Conservation (phyloP, 129 eudicot species). For the Artemisia argyi region DNA sequence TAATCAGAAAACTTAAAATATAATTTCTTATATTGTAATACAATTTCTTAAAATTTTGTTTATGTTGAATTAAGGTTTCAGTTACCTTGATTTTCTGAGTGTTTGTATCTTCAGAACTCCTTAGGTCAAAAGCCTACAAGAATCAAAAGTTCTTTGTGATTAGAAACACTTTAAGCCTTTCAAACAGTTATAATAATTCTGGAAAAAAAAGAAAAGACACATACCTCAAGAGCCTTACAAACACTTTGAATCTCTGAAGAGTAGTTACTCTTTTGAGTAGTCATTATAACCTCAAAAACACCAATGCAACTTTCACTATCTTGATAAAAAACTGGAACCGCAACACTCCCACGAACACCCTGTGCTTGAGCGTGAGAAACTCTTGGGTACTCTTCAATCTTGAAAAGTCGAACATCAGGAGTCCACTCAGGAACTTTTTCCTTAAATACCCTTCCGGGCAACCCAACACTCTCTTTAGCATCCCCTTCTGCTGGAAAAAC, state of each 20-base stretch:
- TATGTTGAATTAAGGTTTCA: not conserved
- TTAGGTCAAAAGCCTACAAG: constrained; percentile 78
- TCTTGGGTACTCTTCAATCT: constrained; percentile 78
- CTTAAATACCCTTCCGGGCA: constrained; percentile 84
- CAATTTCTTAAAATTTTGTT: not conserved
- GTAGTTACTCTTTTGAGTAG: constrained; percentile 67
- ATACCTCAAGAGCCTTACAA: constrained; percentile 90
- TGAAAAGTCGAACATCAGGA: constrained; percentile 82
- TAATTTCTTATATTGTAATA: too few relatives aligned
- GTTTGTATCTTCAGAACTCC: constrained; percentile 58
- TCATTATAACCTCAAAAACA: constrained; percentile 83
- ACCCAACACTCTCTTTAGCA: constrained; percentile 51
- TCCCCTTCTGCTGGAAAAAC: constrained; percentile 54
- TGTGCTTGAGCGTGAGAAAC: constrained; percentile 67
- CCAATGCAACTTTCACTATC: constrained; percentile 68
- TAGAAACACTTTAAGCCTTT: not conserved
- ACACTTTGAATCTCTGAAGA: constrained; percentile 76
- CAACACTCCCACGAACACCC: constrained; percentile 90
- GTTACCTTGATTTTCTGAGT: constrained; percentile 53
- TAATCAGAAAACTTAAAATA: constrained; percentile 7
- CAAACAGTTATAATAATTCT: not conserved
- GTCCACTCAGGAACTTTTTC: constrained; percentile 93
- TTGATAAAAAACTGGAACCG: constrained; percentile 83
- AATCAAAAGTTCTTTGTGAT: constrained; percentile 17
- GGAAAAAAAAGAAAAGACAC: constrained; percentile 22